Evolutionary conservation across 768 basidiomycete species (phyloP).

Genomic region (Artomyces pyxidatus): DNA sequence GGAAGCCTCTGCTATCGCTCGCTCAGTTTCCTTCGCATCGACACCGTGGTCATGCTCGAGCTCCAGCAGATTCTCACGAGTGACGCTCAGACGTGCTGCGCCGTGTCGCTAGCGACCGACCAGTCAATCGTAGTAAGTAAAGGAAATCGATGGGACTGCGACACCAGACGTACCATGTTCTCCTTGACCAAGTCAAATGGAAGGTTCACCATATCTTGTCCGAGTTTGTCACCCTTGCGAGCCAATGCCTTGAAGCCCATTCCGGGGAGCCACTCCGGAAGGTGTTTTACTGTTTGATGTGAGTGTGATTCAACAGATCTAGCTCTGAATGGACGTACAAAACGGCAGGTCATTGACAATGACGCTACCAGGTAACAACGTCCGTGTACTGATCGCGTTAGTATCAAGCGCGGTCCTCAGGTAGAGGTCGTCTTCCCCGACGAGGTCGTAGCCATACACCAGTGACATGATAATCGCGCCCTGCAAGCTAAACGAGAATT

Average conservation of each 20-base stretch:
- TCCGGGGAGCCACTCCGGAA: constrained; percentile 8
- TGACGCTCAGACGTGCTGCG: too few species aligned
- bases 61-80: too few species aligned
- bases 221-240: not conserved
- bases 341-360: constrained; percentile 2
- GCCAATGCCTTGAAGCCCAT: constrained; percentile 4
- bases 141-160: too few species aligned
- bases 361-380: not conserved
- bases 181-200: constrained; percentile 8
- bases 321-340: too few species aligned
- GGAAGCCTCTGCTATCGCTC: too few species aligned
- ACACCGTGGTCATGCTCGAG: too few species aligned
- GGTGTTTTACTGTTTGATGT: not conserved
- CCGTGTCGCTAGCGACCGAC: too few species aligned
- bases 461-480: constrained; percentile 5
- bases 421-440: constrained; percentile 1
- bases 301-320: too few species aligned
- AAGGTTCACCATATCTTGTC: constrained; percentile 2
- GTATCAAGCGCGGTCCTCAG: constrained; percentile 1
- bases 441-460: constrained; percentile 6
- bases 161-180: constrained; percentile 8
- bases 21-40: too few species aligned
- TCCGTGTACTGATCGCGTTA: constrained; percentile 1
- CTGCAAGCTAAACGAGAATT: too few species aligned
- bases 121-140: too few species aligned